Conservation (phyloP, 139 green algal genomes). For the Chlamydomonas incerta region DNA sequence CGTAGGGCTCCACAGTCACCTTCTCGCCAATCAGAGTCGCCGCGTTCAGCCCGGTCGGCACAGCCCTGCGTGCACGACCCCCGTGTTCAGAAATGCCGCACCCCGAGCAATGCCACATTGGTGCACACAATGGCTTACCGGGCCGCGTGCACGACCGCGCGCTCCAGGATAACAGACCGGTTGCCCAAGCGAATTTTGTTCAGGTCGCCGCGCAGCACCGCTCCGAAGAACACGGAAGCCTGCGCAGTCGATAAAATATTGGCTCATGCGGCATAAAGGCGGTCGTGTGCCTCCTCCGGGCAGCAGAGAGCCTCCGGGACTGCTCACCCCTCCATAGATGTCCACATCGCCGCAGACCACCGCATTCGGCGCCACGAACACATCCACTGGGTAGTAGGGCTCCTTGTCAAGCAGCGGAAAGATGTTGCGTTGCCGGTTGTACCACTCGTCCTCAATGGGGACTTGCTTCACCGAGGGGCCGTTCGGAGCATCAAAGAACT, state of each 20-base stretch:
- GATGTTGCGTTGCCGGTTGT: constrained; percentile 83
- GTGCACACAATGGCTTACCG: constrained; percentile 53
- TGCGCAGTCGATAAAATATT: constrained; percentile 38
- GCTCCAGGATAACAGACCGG: constrained; percentile 82
- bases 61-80: constrained; percentile 42
- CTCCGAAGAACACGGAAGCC: constrained; percentile 86
- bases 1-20: constrained; percentile 87
- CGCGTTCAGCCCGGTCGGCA: constrained; percentile 86
- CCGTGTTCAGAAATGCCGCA: neutral
- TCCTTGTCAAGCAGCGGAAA: constrained; percentile 78
- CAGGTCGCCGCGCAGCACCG: constrained; percentile 89
- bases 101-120: neutral
- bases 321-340: constrained; percentile 79
- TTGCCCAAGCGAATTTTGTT: constrained; percentile 85
- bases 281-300: neutral
- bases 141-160: constrained; percentile 90
- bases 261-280: neutral
- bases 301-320: too few species aligned
- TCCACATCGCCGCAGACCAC: constrained; percentile 90
- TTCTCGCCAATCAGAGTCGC: constrained; percentile 80
- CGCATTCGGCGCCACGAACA: constrained; percentile 88
- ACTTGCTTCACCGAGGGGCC: constrained; percentile 56
- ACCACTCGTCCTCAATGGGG: constrained; percentile 72
- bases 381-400: constrained; percentile 71
- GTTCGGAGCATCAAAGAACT: constrained; percentile 56